A percentile compares a stretch with the other conserved stretches of the same genome.
Evolutionary conservation across 768 basidiomycete species (phyloP).

Genomic region (Kwoniella europaea): DNA sequence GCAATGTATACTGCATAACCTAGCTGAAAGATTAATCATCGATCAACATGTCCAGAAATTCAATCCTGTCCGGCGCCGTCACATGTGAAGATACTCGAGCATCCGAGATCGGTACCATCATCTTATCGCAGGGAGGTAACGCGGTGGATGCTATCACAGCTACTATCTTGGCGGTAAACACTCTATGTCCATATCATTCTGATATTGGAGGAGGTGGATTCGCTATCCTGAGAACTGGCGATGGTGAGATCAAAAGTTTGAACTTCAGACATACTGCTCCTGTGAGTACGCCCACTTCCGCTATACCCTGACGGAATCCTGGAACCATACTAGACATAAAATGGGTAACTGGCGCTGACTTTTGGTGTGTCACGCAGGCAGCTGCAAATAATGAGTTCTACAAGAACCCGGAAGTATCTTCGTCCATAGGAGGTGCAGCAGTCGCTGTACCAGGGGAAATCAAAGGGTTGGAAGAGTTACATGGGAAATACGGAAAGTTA

Average conservation of each 20-base stretch:
- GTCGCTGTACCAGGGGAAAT: constrained; percentile 89
- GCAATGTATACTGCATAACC: too few relatives aligned
- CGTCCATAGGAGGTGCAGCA: constrained; percentile 71
- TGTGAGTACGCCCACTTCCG: constrained; percentile 30
- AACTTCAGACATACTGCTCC: constrained; percentile 51
- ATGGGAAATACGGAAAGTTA: constrained; percentile 74
- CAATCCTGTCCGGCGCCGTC: constrained; percentile 35
- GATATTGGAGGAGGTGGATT: constrained; percentile 55
- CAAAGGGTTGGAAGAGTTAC: constrained; percentile 79
- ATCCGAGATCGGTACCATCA: constrained; percentile 38
- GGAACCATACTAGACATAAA: not conserved
- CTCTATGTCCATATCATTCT: constrained; percentile 40
- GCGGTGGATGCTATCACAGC: constrained; percentile 51
- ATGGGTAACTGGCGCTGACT: not conserved
- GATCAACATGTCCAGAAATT: not conserved
- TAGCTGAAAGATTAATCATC: too few relatives aligned
- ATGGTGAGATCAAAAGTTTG: constrained; percentile 36
- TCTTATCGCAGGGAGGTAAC: constrained; percentile 43
- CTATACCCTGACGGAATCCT: not conserved
- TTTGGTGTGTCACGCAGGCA: constrained; percentile 19
- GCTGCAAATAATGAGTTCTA: constrained; percentile 40
- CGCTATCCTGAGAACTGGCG: constrained; percentile 35
- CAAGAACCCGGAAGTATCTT: constrained; percentile 32
- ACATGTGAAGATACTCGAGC: constrained; percentile 39
- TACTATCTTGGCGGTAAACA: constrained; percentile 43